Evolutionary conservation across 768 basidiomycete genomes (phyloP).

Genomic region (Tremella mesenterica): DNA sequence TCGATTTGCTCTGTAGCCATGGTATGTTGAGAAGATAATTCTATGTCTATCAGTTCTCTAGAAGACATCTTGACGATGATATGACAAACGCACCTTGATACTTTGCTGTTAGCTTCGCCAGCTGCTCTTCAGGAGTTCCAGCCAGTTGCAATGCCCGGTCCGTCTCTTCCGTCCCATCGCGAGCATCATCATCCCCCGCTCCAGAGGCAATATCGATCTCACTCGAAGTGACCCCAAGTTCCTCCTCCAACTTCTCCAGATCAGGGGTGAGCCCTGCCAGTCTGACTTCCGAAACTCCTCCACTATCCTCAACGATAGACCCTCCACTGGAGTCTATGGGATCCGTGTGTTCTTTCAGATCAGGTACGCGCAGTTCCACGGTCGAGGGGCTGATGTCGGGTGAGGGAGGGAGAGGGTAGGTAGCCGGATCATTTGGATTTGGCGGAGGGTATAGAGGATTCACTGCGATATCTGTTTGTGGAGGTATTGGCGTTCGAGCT

Average conservation of each 20-base stretch:
- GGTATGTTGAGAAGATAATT: conserved; percentile 21
- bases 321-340: conserved; percentile 28
- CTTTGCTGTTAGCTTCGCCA: conserved; percentile 14
- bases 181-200: conserved; percentile 1
- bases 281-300: conserved; percentile 6
- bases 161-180: neutral
- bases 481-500: conserved; percentile 7
- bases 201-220: conserved; percentile 1
- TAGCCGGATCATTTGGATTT: conserved; percentile 31
- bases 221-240: neutral
- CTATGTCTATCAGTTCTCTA: conserved; percentile 2
- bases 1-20: conserved; percentile 16
- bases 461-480: neutral
- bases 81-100: conserved; percentile 16
- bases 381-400: conserved; percentile 10
- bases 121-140: neutral
- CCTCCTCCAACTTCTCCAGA: neutral
- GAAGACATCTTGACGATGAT: neutral
- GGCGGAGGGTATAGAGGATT: conserved; percentile 12
- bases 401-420: conserved; percentile 37
- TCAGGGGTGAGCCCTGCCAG: conserved; percentile 10
- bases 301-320: conserved; percentile 1
- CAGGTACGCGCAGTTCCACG: neutral
- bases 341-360: conserved; percentile 13
- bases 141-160: neutral